Conservation (phyloP, 139 green algal genomes). For the Tetradesmus lagerheimii region DNA sequence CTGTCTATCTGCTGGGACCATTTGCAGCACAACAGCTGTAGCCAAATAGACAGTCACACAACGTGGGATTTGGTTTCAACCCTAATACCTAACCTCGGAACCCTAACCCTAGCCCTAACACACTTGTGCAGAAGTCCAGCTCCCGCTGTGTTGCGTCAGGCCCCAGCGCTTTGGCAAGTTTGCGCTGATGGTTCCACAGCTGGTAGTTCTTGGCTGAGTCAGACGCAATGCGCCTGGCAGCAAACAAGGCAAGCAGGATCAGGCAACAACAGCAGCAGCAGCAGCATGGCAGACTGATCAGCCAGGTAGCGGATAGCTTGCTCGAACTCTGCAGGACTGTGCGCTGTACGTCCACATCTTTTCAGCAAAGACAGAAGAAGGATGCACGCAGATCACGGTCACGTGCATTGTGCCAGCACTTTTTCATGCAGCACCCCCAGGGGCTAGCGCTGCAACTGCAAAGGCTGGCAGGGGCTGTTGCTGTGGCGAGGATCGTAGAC, state of each 20-base stretch:
- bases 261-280: neutral
- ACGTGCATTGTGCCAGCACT: neutral
- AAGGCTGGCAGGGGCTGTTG: neutral
- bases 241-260: too few species aligned
- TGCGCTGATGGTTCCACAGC: conserved; percentile 90
- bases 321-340: too few species aligned
- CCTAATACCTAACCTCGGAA: too few species aligned
- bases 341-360: too few species aligned
- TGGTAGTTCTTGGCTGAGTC: conserved; percentile 93
- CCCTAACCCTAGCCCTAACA: too few species aligned
- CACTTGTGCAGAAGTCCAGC: conserved; percentile 36
- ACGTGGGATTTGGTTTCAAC: too few species aligned
- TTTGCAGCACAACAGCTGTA: too few species aligned
- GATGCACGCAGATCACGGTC: too few species aligned
- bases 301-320: too few species aligned
- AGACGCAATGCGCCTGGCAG: conserved; percentile 37
- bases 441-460: neutral
- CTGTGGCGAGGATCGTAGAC: neutral
- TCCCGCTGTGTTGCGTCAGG: conserved; percentile 54
- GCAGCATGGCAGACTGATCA: neutral
- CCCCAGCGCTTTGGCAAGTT: conserved; percentile 64
- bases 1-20: too few species aligned
- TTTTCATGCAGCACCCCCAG: neutral
- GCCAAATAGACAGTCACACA: too few species aligned
- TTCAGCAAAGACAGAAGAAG: too few species aligned